Evolutionary conservation across 2,329 filamentous ascomycete genomes (phyloP), one percentile per base, ranked within the genome.

Genomic region (Penicillium verrucosum): DNA sequence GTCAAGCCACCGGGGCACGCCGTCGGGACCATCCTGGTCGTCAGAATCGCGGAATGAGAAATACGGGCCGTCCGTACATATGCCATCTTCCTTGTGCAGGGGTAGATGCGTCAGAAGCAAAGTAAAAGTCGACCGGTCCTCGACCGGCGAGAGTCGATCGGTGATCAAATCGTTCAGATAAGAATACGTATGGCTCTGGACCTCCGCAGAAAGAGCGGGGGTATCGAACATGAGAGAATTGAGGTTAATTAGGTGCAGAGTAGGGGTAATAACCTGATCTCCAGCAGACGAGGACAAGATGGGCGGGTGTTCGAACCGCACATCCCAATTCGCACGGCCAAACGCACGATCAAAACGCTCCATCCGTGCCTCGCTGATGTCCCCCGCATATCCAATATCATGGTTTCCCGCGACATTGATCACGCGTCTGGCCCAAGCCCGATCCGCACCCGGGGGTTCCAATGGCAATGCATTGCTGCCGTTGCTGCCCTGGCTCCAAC

Each of bases 361-460:
- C 53, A 97, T 80, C 4, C 92, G 85, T 59, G 85, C 81, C n/a
- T 81, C 77, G 40, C 88, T 91, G 59, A 97, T 82, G 73, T 99
- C 94, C 3, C 94, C 94, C 0, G 92, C 91, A 71, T 99, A 99
- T 34, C 94, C 94, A 68, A 99, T 87, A 73, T 99, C 94, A 71
- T 99, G 94, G 69, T 99, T 99, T 1, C 94, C 94, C 0, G 87
- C 92, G 27, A 97, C 85, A 65, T 96, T 95, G 71, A 99, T 91
- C 61, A 97, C 81, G 54, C 89, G 84, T 40, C 79, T 82, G n/a
- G 80, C 75, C 94, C 94, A 97, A 2, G 75, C 73, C 6, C 78
- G 74, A 58, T 81, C 75, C 16, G 66, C 52, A 61, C 73, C 73
- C 6, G 76, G 59, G 11, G 63, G 53, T 47, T 68, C 64, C 34